Base-by-base conservation (phyloP, 768 basidiomycete genomes). In the Melanogaster broomeanus region DNA sequence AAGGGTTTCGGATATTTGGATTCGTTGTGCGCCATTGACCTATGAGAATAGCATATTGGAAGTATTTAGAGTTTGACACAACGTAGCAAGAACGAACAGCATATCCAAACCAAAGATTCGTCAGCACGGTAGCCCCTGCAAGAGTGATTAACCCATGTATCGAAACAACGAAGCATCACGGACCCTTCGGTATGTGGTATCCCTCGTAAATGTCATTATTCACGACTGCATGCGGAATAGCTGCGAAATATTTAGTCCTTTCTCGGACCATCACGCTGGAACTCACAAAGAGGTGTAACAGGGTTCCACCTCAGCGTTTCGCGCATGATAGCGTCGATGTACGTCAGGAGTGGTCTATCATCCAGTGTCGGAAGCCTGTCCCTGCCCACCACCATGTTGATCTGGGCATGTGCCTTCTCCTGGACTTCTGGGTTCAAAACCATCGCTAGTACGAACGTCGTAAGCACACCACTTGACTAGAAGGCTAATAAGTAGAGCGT, bases 121-220 rank as follows among this genome's bases (percentile, higher is more conserved):
- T 56, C 22, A 72, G 50, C 2, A 62, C 9, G 7, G 64, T 58
- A 7, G 66, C 55, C 2, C 61, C 61, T 62, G 50, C 6, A 39
- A 18, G 10, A 15, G 15, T 37, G 15, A 28, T 12, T 45, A 12
- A 42, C 24, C 7, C 22, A 27, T 12, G n/a, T 8, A 12, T 16
- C 33, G 8, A 5, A 13, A 40, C 6, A 16, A 42, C 19, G 7
- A 28, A 22, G 10, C 27, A 18, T 38, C n/a, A 21, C 42, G 8
- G 52, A 34, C 66, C 72, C 40, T 74, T 72, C 1, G 75, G 76
- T 19, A 79, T 74, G 42, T 57, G 66, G 51, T 71, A 72, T 13
- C 63, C 67, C 11, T 60, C 46, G 33, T 62, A 65, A 21, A 56
- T 31, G 35, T 60, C 59, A 19, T 60, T 56, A 5, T 58, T 35